Percentiles rank a stretch among this genome's conserved stretches.
These are phyloP conservation scores for Dipodascus geniculatus DNA, from an alignment of 805 yeast genomes.

Conservation along the genomic window DNA sequence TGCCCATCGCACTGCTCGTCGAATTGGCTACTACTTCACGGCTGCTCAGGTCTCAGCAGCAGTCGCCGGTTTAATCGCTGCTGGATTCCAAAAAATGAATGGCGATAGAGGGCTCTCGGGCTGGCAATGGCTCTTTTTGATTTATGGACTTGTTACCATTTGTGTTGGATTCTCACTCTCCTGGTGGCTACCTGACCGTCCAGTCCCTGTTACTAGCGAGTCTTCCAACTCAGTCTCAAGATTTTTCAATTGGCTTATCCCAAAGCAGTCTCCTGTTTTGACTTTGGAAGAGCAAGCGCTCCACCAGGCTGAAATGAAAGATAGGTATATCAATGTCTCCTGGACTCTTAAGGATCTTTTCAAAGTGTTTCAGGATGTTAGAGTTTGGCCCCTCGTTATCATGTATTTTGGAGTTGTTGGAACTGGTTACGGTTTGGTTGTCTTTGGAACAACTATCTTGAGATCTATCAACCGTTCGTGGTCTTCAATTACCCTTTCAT, in stretches of 20 bases:
- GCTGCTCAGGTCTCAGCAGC: constrained; percentile 89
- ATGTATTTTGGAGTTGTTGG: constrained; percentile 94
- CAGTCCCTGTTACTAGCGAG: constrained; percentile 23
- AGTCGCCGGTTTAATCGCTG: constrained; percentile 78
- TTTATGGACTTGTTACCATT: constrained; percentile 62
- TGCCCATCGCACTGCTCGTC: constrained; percentile 54
- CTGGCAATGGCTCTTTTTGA: constrained; percentile 77
- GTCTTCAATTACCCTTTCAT: constrained; percentile 55
- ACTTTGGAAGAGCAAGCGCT: constrained; percentile 38
- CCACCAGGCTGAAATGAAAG: constrained; percentile 50
- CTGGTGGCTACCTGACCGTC: constrained; percentile 86
- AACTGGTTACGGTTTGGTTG: constrained; percentile 78
- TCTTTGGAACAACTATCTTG: constrained; percentile 72
- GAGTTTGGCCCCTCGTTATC: constrained; percentile 70
- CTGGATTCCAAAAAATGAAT: constrained; percentile 81
- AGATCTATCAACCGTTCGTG: constrained; percentile 48
- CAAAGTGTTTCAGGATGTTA: constrained; percentile 43
- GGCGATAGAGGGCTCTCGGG: constrained; percentile 59
- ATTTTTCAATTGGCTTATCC: constrained; percentile 8
- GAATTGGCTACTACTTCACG: constrained; percentile 82
- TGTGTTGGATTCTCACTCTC: constrained; percentile 49
- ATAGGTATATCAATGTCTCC: constrained; percentile 31
- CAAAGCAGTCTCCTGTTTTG: constrained; percentile 33
- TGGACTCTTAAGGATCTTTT: constrained; percentile 56
- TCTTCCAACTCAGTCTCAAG: constrained; percentile 4